Base-by-base conservation (phyloP, 495 filamentous ascomycete species). In the Tuber indicum region DNA sequence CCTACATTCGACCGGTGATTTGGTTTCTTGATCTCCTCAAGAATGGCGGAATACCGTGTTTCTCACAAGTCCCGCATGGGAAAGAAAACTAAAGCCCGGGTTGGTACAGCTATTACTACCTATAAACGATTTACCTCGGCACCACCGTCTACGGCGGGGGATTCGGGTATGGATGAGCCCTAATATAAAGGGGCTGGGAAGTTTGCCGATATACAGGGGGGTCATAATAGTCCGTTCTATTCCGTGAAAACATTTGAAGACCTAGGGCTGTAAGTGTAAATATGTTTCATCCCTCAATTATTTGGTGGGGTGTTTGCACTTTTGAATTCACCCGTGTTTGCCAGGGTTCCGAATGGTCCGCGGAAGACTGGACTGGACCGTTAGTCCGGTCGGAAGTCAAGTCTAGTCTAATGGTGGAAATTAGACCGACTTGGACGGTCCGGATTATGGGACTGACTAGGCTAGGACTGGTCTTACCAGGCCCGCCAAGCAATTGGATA, bases 211-310 rank as follows among this genome's bases (percentile, higher is more conserved):
- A 87, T 97, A 72, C 95, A 98, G 84, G 88, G 89, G 14, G 93
- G 98, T 82, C 90, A 91, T 1, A 91, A 94, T 78, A 95, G 93
- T 83, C 96, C 95, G 3, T 88, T 99, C 32, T 95, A 88, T 85
- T 98, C 96, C 9, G 90, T 91, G 73, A 91, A 91, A 79, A 89
- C 88, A 0, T 99, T 98, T 82, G 91, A 97, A 70, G 90, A 97
- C 79, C 89, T 99, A 76, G 91, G 92, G 80, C 86, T 98, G 91
- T 94, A 84, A 86, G 91, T 89, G 39, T 14, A 39, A 17, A 19
- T 23, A 43, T 70, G 23, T 21, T 45, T 72, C 17, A 41, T 7
- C 45, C 19, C 66, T n/a, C 19, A 17, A 9, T 52, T 46, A 70
- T 26, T 39, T 62, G 19, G 39, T 12, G 21, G 58, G 21, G 32